Conservation (phyloP, 768 basidiomycete species). For the Amanita molliuscula region DNA sequence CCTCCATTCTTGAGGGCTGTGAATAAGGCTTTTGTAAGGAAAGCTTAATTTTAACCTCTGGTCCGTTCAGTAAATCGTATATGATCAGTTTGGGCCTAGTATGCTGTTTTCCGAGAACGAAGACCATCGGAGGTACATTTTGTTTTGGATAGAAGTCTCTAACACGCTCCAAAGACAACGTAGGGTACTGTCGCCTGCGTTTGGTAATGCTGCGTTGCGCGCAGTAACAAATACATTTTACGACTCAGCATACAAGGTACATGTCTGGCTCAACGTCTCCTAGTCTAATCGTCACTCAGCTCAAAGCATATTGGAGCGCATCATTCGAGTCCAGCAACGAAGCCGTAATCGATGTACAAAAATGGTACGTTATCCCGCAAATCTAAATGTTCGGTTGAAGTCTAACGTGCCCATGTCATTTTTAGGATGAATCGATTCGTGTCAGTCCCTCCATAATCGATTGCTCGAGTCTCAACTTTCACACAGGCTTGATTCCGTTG, state of each 20-base stretch:
- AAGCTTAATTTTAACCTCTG: neutral
- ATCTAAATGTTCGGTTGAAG: neutral
- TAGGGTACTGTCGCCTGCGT: constrained; percentile 15
- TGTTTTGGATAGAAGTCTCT: neutral
- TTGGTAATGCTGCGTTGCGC: neutral
- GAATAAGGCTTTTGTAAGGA: constrained; percentile 28
- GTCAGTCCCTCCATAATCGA: constrained; percentile 14
- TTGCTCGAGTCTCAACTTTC: neutral
- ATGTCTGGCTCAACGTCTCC: neutral
- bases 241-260: constrained; percentile 44
- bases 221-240: constrained; percentile 30
- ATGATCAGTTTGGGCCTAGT: constrained; percentile 27
- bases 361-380: constrained; percentile 23
- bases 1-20: constrained; percentile 22
- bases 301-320: constrained; percentile 21
- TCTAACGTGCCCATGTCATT: neutral
- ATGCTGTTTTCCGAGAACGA: constrained; percentile 33
- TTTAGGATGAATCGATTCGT: constrained; percentile 35
- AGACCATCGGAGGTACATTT: constrained; percentile 29
- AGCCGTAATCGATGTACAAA: constrained; percentile 35
- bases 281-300: constrained; percentile 15
- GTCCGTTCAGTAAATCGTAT: neutral
- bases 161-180: constrained; percentile 26
- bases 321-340: constrained; percentile 17
- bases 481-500: constrained; percentile 42